Base-by-base conservation (phyloP, 768 basidiomycete species). In the Hortiboletus campestris region DNA sequence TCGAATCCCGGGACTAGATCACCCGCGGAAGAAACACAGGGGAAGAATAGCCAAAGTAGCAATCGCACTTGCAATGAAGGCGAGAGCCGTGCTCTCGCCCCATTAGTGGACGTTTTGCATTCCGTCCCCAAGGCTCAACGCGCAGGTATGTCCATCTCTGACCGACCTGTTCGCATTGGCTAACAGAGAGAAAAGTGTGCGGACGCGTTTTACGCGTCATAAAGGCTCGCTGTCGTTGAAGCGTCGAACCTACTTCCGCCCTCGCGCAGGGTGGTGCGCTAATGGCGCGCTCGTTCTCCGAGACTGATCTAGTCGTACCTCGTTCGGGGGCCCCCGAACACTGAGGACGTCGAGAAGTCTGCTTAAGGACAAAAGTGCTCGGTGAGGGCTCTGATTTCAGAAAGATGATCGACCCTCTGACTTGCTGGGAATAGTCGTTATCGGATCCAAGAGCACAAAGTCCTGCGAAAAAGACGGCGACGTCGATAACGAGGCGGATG, bases 401-500 rank as follows among this genome's bases (percentile, higher is more conserved):
- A 34, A 56, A 40, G 10, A 17, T 16, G 22, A 20, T 17, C 7
- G 25, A n/a, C 14, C 2, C 14, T 41, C 32, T 29, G 19, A 42
- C 39, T 16, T 16, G 5, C 13, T 34, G 2, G 49, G 16, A 13
- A 16, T 38, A 10, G 14, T 34, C 34, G 19, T 17, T 29, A 4
- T 20, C 29, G 38, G 13, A 13, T 41, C 16, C 53, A 47, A 38
- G 34, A 11, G 16, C 17, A 7, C 13, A 9, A 14, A 10, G n/a
- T 32, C 31, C 34, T 19, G 45, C 7, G 14, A 10, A 34, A 12
- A 43, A n/a, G 13, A 47, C 14, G 41, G 14, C 9, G 35, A 39
- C 49, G 46, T 51, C 14, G 42, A 49, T 61, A 56, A 42, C 49
- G 55, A 42, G 48, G 12, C 16, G 25, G 38, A 38, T 41, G 35